Conservation (phyloP, 1,139 yeast genomes). For the Geotrichum macrosporum region DNA sequence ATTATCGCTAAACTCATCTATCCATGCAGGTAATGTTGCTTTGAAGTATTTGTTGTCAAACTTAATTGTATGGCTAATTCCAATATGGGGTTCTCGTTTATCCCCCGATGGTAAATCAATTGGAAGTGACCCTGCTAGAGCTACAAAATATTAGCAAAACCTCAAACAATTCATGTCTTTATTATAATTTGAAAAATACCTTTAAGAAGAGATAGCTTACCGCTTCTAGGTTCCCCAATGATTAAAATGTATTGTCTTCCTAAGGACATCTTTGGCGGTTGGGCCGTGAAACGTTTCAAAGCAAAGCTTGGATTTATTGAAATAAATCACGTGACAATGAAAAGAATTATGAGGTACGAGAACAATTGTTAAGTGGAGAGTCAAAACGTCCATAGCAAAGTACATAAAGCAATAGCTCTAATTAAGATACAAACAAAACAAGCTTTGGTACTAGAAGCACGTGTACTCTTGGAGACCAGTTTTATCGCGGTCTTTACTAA, state of each 20-base stretch:
- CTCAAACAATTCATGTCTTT: too few species aligned
- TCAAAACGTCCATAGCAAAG: too few species aligned
- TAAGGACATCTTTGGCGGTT: slow-evolving; percentile 2
- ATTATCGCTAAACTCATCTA: slow-evolving; percentile 40
- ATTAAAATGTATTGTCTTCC: slow-evolving; percentile 18
- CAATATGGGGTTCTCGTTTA: slow-evolving; percentile 32
- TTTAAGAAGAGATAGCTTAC: slow-evolving; percentile 18
- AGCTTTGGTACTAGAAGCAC: too few species aligned
- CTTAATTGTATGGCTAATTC: slow-evolving; percentile 35
- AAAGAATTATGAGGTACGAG: too few species aligned
- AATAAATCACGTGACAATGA: too few species aligned
- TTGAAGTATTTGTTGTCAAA: slow-evolving; percentile 41
- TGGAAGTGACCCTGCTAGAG: slow-evolving; percentile 19
- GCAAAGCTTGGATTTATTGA: too few species aligned
- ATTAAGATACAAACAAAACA: too few species aligned
- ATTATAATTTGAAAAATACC: slow-evolving; percentile 14
- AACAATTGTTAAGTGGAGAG: too few species aligned
- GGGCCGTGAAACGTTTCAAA: too few species aligned
- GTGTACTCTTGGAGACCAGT: too few species aligned
- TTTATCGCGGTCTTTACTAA: not conserved
- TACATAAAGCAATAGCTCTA: too few species aligned
- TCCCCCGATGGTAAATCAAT: slow-evolving; percentile 14
- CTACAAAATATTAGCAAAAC: slow-evolving; percentile 7
- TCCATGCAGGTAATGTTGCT: slow-evolving; percentile 41
- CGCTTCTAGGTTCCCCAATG: slow-evolving; percentile 21